A percentile compares a stretch with the other conserved stretches of the same genome.
These are phyloP conservation scores for Nicotiana knightiana DNA, from an alignment of 257 asterid species.

Conservation along the genomic window DNA sequence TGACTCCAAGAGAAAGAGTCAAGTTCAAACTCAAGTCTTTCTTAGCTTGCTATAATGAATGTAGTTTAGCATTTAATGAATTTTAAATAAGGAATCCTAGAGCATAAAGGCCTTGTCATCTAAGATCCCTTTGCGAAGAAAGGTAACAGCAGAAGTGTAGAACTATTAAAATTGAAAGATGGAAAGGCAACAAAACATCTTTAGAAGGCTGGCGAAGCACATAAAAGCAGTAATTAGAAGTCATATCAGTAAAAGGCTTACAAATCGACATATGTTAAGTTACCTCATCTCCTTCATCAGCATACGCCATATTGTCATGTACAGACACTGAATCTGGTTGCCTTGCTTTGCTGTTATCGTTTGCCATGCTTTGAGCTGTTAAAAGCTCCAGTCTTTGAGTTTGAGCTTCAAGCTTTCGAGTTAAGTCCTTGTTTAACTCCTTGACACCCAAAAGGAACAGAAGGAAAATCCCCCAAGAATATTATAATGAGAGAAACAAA, in stretches of 20 bases:
- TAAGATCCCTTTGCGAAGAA: not conserved
- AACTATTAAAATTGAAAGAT: not conserved
- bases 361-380: conserved; percentile 79
- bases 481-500: conserved; percentile 5
- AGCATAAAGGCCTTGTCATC: not conserved
- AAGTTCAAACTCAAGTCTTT: too few species aligned
- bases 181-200: not conserved
- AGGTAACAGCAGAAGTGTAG: not conserved
- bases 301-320: conserved; percentile 48
- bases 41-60: too few species aligned
- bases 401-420: conserved; percentile 86
- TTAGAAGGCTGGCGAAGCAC: not conserved
- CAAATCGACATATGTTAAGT: not conserved
- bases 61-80: not conserved
- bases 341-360: conserved; percentile 45
- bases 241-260: not conserved
- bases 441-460: conserved; percentile 28
- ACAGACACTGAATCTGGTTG: conserved; percentile 35
- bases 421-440: conserved; percentile 80
- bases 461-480: not conserved
- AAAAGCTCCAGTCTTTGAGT: conserved; percentile 93
- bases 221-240: not conserved
- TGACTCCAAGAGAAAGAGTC: too few species aligned
- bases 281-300: conserved; percentile 99
- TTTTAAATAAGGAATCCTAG: not conserved